Conservation (phyloP, 176 grass and related monocot genomes). For the Musa troglodytarum region DNA sequence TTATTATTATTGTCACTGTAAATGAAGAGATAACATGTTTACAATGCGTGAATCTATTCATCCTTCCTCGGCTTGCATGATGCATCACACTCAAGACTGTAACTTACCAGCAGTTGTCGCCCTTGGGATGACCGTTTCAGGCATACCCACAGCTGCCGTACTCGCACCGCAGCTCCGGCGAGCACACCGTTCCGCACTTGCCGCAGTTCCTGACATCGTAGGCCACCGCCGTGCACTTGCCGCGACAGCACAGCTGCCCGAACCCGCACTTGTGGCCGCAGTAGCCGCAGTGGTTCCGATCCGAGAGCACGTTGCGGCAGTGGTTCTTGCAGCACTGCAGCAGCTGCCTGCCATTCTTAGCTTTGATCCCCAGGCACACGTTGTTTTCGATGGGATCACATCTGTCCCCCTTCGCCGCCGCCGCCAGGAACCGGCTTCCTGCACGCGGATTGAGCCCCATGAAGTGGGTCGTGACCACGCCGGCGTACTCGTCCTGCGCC, state of each 20-base stretch:
- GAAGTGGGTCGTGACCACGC: not conserved
- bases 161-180: not conserved
- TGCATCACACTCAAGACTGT: too few species aligned
- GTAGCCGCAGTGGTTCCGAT: constrained; percentile 5
- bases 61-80: too few species aligned
- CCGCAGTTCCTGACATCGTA: constrained; percentile 21
- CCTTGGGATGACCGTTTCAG: not conserved
- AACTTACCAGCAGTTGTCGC: too few species aligned
- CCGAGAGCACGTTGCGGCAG: constrained; percentile 11
- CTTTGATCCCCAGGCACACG: not conserved
- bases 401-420: not conserved
- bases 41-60: too few species aligned
- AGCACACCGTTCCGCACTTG: constrained; percentile 5
- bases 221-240: constrained; percentile 15
- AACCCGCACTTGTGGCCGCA: constrained; percentile 15
- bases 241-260: constrained; percentile 20
- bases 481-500: not conserved
- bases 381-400: not conserved
- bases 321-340: constrained; percentile 12
- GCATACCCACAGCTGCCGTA: constrained; percentile 21
- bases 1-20: too few species aligned
- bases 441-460: not conserved
- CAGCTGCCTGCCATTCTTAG: not conserved
- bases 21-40: too few species aligned
- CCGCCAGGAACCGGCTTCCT: constrained; percentile 1